phyloP scores from a whole-genome alignment of 73 alveolate genomes.

The Paramecium sexaurelia region DNA sequence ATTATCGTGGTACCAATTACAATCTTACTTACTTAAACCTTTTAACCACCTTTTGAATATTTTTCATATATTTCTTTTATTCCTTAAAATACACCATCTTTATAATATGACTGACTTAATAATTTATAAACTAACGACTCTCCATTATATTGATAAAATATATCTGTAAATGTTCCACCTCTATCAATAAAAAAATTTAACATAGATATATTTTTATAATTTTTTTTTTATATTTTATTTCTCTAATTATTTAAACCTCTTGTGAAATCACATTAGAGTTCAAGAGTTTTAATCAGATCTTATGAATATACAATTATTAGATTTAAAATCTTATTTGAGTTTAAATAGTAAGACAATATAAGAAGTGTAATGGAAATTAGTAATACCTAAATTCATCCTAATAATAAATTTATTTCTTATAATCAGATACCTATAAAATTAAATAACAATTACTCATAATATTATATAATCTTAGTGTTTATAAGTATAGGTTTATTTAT shows the following conservation, averaged over 20 bases:
- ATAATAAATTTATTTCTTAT: neutral
- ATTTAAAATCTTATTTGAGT: too few relatives aligned
- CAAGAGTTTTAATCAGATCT: too few relatives aligned
- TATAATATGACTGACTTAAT: constrained; percentile 79
- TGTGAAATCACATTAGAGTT: too few relatives aligned
- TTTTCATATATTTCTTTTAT: constrained; percentile 74
- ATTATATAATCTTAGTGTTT: neutral
- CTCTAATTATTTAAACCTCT: neutral
- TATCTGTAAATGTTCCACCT: constrained; percentile 94
- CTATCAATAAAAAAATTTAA: constrained; percentile 70
- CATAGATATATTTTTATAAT: neutral
- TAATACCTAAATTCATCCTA: neutral
- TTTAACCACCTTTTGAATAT: neutral
- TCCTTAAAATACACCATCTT: constrained; percentile 91
- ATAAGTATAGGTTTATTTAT: neutral
- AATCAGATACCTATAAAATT: neutral
- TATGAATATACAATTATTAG: too few relatives aligned
- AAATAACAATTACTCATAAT: constrained; percentile 10
- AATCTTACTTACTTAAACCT: constrained; percentile 48
- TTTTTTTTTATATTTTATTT: neutral
- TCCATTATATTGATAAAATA: constrained; percentile 64
- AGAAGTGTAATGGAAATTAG: neutral
- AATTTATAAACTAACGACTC: constrained; percentile 68
- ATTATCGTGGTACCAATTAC: constrained; percentile 94
- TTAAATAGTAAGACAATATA: too few relatives aligned